Percentiles rank a stretch among this genome's conserved stretches.
phyloP scores from a whole-genome alignment of 2,329 filamentous ascomycete genomes.

The Colletotrichum australisinense region DNA sequence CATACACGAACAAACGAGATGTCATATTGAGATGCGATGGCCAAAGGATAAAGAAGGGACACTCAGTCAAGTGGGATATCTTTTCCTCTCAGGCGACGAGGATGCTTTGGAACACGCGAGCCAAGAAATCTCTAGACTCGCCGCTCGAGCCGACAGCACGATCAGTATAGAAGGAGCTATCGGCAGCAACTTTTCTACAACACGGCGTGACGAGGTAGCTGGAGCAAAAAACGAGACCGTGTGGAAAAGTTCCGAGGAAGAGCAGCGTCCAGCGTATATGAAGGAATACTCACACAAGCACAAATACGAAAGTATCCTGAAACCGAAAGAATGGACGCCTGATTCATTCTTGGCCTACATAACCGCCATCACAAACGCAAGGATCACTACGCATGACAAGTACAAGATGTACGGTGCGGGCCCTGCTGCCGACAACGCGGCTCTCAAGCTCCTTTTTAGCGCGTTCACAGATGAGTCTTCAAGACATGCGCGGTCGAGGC shows the following conservation, averaged over 20 bases:
- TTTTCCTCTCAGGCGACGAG: conserved; percentile 33
- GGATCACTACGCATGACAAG: conserved; percentile 46
- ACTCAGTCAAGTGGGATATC: background rate
- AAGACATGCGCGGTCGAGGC: conserved; percentile 48
- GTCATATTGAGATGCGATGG: conserved; percentile 37
- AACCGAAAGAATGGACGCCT: conserved; percentile 54
- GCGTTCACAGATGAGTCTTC: conserved; percentile 52
- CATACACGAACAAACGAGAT: conserved; percentile 42
- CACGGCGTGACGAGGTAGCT: background rate
- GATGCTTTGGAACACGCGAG: conserved; percentile 22
- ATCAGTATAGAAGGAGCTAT: conserved; percentile 3
- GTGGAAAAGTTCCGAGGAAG: conserved; percentile 15
- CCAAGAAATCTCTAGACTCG: conserved; percentile 17
- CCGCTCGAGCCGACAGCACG: background rate
- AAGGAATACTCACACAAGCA: background rate
- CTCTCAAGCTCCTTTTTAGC: conserved; percentile 50
- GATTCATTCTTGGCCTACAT: conserved; percentile 56
- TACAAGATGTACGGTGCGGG: conserved; percentile 48
- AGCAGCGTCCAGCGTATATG: conserved; percentile 12
- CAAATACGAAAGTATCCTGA: conserved; percentile 52
- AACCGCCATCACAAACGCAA: conserved; percentile 51
- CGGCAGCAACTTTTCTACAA: background rate
- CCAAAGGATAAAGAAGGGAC: background rate
- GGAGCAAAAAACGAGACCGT: background rate
- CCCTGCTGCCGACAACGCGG: conserved; percentile 50